A percentile compares a stretch with the other conserved stretches of the same genome.
These are phyloP conservation scores for Russula griseocarnosa DNA, from an alignment of 768 basidiomycete genomes.

Conservation along the genomic window DNA sequence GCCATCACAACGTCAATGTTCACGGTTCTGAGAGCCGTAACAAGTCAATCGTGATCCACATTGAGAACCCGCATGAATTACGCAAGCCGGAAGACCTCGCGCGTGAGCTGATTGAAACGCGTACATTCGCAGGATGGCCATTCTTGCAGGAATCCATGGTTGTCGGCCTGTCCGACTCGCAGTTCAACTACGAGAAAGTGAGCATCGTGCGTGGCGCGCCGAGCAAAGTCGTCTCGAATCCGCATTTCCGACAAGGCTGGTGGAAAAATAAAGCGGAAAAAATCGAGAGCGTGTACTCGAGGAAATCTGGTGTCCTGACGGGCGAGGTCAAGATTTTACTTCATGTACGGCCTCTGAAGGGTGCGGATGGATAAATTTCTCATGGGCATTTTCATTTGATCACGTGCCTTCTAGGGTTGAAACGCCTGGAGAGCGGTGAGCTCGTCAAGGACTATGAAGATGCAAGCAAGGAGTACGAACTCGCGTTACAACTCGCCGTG, in stretches of 20 bases:
- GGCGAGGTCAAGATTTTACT: constrained; percentile 76
- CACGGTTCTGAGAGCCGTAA: constrained; percentile 88
- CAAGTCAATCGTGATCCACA: constrained; percentile 88
- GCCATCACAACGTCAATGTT: constrained; percentile 87
- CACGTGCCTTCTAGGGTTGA: constrained; percentile 57
- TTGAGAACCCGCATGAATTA: constrained; percentile 69
- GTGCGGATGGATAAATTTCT: constrained; percentile 38
- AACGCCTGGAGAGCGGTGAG: constrained; percentile 82
- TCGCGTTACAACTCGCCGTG: constrained; percentile 84
- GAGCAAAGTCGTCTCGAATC: constrained; percentile 60
- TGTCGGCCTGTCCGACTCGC: constrained; percentile 76
- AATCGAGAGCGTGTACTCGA: constrained; percentile 83
- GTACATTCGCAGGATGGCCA: constrained; percentile 86
- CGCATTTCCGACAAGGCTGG: constrained; percentile 63
- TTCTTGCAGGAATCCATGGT: constrained; percentile 92
- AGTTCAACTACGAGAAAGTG: constrained; percentile 82
- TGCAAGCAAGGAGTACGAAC: constrained; percentile 74
- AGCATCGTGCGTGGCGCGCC: constrained; percentile 47
- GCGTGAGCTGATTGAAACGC: constrained; percentile 64
- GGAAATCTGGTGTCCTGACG: constrained; percentile 81
- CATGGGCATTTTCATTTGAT: not conserved
- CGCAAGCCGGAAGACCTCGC: constrained; percentile 72
- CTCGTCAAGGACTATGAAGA: constrained; percentile 94
- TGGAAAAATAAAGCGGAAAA: constrained; percentile 83
- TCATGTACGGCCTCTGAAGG: constrained; percentile 89